Evolutionary conservation across 257 asterid genomes (phyloP).

Genomic region (Solanum sejunctum): DNA sequence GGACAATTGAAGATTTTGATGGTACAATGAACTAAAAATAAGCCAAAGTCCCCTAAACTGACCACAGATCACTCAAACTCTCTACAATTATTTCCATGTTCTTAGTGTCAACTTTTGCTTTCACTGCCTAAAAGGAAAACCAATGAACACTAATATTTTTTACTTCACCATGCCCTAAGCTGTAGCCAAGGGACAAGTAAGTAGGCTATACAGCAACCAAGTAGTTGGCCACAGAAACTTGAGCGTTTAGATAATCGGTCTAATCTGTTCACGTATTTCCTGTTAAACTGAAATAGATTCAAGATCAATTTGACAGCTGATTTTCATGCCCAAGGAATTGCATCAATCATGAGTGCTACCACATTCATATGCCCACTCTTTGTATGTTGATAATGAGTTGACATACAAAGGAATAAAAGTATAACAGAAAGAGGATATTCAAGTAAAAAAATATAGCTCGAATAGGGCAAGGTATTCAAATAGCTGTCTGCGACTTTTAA

Average conservation of each 20-base stretch:
- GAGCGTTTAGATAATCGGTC: not conserved
- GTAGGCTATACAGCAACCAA: not conserved
- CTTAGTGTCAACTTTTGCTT: not conserved
- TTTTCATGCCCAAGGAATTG: not conserved
- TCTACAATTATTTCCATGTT: not conserved
- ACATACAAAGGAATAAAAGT: not conserved
- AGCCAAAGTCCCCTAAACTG: not conserved
- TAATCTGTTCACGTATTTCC: not conserved
- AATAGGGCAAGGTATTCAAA: not conserved
- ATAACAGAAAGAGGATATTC: not conserved
- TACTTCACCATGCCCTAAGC: not conserved
- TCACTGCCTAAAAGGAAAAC: not conserved
- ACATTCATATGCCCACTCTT: not conserved
- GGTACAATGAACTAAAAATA: not conserved
- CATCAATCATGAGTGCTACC: not conserved
- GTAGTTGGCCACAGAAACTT: not conserved
- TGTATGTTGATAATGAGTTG: not conserved
- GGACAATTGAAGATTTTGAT: not conserved
- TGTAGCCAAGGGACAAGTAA: not conserved
- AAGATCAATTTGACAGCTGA: not conserved
- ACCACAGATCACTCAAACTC: not conserved
- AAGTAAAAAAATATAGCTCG: not conserved
- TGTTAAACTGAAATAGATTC: not conserved
- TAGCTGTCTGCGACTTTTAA: not conserved
- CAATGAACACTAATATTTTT: not conserved